phyloP scores from a whole-genome alignment of 202 grass and related monocot genomes.

The Zizania palustris region DNA sequence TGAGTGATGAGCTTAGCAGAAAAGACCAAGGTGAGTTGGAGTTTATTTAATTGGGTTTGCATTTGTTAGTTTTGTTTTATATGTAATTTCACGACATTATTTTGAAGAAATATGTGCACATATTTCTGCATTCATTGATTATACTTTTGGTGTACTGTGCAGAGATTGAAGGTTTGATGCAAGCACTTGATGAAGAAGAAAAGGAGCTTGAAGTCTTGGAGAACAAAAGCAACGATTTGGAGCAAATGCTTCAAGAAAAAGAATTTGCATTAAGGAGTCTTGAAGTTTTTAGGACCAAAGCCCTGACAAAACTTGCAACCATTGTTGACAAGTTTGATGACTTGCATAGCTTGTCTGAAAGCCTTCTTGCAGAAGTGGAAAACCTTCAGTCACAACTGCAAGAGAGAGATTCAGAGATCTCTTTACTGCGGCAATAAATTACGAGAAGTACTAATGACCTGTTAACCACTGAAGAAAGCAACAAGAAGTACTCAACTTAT shows the following conservation, averaged over 20 bases:
- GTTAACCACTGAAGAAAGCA: constrained; percentile 74
- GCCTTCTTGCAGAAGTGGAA: constrained; percentile 87
- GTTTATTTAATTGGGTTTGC: constrained; percentile 24
- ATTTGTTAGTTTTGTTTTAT: constrained; percentile 35
- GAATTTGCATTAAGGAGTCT: constrained; percentile 68
- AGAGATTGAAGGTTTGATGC: constrained; percentile 96
- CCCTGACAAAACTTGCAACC: constrained; percentile 72
- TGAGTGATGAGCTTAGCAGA: constrained; percentile 71
- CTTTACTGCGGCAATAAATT: constrained; percentile 91
- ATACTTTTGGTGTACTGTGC: constrained; percentile 39
- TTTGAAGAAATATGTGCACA: constrained; percentile 23
- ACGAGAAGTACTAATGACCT: constrained; percentile 89
- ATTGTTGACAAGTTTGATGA: constrained; percentile 95
- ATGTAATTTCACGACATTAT: constrained; percentile 13
- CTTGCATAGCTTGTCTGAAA: constrained; percentile 92
- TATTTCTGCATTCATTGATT: constrained; percentile 39
- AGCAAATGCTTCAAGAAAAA: constrained; percentile 75
- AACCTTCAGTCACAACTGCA: constrained; percentile 86
- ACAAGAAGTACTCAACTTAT: constrained; percentile 65
- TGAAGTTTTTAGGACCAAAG: constrained; percentile 79
- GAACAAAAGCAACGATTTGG: constrained; percentile 64
- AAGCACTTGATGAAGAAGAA: constrained; percentile 99
- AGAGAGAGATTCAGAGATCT: constrained; percentile 82
- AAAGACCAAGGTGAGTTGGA: constrained; percentile 85
- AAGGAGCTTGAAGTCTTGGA: constrained; percentile 78